Percentiles rank a stretch among this genome's conserved stretches.
These are phyloP conservation scores for Scleroderma bovista DNA, from an alignment of 768 basidiomycete species.

Conservation along the genomic window DNA sequence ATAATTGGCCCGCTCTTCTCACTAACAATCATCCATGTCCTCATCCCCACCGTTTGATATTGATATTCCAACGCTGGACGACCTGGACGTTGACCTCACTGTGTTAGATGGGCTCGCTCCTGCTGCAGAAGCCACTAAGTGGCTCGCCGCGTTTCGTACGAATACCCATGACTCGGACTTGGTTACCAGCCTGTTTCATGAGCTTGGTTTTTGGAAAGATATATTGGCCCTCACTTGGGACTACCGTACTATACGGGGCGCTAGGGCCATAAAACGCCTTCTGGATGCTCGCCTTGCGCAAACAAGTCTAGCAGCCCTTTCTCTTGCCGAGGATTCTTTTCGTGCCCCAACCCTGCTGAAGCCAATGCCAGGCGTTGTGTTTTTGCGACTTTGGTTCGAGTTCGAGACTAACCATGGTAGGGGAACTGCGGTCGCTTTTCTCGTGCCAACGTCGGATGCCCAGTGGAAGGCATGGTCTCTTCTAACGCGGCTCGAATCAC, in stretches of 20 bases:
- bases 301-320: slow-evolving; percentile 13
- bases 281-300: slow-evolving; percentile 31
- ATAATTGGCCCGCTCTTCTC: background rate
- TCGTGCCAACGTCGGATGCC: slow-evolving; percentile 35
- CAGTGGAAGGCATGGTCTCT: slow-evolving; percentile 57
- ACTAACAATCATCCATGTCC: background rate
- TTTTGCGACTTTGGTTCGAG: slow-evolving; percentile 51
- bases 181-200: slow-evolving; percentile 13
- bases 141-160: slow-evolving; percentile 16
- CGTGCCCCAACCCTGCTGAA: slow-evolving; percentile 29
- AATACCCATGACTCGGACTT: background rate
- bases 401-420: slow-evolving; percentile 47
- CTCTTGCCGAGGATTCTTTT: slow-evolving; percentile 19
- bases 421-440: slow-evolving; percentile 47
- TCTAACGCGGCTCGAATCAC: slow-evolving; percentile 52
- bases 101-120: slow-evolving; percentile 9
- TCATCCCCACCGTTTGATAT: too few species aligned
- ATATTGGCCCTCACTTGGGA: slow-evolving; percentile 48
- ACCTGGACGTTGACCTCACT: slow-evolving; percentile 12
- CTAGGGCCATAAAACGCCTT: slow-evolving; percentile 30
- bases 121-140: slow-evolving; percentile 4
- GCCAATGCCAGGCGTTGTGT: slow-evolving; percentile 48
- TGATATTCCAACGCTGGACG: slow-evolving; percentile 18
- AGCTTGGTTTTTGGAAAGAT: slow-evolving; percentile 43
- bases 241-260: slow-evolving; percentile 43